These are phyloP conservation scores for Golubevia sp. DNA, from an alignment of 1,284 basidiomycete species.

Conservation along the genomic window DNA sequence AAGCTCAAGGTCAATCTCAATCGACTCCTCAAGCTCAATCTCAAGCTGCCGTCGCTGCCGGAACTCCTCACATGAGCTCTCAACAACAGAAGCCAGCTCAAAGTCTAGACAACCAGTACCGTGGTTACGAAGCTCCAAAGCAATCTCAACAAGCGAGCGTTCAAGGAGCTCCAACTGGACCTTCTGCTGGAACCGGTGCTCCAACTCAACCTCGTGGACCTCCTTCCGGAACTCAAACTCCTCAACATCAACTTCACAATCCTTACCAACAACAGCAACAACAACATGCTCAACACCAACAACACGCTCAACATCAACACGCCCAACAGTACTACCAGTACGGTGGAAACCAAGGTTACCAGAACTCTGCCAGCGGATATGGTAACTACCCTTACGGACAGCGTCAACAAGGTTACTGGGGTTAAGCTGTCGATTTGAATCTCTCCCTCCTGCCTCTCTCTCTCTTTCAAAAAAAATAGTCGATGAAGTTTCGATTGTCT, in stretches of 20 bases:
- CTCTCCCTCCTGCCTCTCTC: neutral
- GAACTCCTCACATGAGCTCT: conserved; percentile 16
- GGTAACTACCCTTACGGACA: conserved; percentile 46
- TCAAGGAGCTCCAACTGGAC: conserved; percentile 12
- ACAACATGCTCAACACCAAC: conserved; percentile 30
- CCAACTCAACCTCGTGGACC: conserved; percentile 1
- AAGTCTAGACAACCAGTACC: neutral
- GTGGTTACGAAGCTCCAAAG: conserved; percentile 23
- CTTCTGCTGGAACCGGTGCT: neutral
- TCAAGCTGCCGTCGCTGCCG: conserved; percentile 43
- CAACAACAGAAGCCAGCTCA: neutral
- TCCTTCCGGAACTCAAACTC: neutral
- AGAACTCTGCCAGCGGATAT: conserved; percentile 31
- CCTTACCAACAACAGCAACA: conserved; percentile 12
- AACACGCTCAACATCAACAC: conserved; percentile 54
- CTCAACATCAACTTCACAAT: neutral
- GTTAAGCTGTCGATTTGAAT: conserved; percentile 5
- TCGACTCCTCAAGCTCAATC: conserved; percentile 17
- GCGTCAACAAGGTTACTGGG: conserved; percentile 57
- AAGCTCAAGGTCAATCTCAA: neutral
- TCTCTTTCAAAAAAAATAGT: neutral
- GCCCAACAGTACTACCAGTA: conserved; percentile 53
- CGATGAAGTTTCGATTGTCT: neutral
- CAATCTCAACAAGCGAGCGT: conserved; percentile 20
- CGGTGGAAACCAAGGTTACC: conserved; percentile 41